Evolutionary conservation across 2,329 filamentous ascomycete species (phyloP).

Genomic region (Ophiostoma novo-ulmi): DNA sequence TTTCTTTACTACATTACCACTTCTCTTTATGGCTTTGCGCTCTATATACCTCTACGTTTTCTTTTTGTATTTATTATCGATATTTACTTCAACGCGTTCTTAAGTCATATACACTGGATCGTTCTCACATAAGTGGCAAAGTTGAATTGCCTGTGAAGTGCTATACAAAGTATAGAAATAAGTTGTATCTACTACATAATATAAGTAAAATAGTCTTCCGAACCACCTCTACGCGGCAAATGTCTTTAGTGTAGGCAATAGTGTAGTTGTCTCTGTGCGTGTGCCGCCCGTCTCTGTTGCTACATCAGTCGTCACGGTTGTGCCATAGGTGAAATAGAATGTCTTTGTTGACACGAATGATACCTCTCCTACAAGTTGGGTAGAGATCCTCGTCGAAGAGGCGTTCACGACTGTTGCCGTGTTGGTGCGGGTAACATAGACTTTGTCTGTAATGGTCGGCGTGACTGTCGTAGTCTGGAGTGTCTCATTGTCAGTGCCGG

Average conservation of each 20-base stretch:
- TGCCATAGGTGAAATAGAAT: background rate
- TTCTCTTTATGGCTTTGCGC: background rate
- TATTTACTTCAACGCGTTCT: background rate
- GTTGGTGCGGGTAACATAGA: background rate
- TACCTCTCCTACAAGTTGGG: constrained; percentile 7
- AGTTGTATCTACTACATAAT: background rate
- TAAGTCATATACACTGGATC: background rate
- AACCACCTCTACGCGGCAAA: background rate
- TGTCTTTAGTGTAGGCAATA: background rate
- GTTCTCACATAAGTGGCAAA: background rate
- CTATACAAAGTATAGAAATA: background rate
- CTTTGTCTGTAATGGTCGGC: background rate
- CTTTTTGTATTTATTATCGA: background rate
- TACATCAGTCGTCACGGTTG: background rate
- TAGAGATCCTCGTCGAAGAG: constrained; percentile 5
- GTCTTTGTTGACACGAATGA: constrained; percentile 19
- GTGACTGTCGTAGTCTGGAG: constrained; percentile 9
- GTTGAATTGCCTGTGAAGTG: background rate
- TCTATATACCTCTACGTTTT: constrained; percentile 14
- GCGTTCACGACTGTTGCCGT: background rate
- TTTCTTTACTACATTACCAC: background rate
- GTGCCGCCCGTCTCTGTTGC: constrained; percentile 15
- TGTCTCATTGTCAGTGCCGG: background rate
- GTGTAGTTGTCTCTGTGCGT: constrained; percentile 10
- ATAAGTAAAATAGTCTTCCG: background rate